phyloP scores from a whole-genome alignment of 2,329 filamentous ascomycete species.

The Calcarisporium arbuscula region DNA sequence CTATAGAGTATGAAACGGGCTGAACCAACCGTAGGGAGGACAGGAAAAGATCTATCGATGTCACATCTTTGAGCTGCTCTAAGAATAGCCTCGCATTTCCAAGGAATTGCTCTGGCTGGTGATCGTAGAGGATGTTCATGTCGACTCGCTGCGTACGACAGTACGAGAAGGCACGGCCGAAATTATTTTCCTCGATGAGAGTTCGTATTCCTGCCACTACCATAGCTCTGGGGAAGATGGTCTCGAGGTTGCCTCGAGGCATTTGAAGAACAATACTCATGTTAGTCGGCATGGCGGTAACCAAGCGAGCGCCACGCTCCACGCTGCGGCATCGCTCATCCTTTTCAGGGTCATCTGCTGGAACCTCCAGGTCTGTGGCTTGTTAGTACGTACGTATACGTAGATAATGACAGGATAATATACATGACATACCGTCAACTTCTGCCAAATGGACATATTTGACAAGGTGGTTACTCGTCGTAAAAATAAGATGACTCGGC shows the following conservation, averaged over 20 bases:
- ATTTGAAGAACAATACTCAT: slow-evolving; percentile 88
- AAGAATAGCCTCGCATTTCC: slow-evolving; percentile 69
- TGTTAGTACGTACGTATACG: slow-evolving; percentile 13
- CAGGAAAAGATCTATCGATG: slow-evolving; percentile 85
- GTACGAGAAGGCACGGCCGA: slow-evolving; percentile 75
- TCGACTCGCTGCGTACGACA: slow-evolving; percentile 93
- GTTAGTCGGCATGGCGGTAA: slow-evolving; percentile 82
- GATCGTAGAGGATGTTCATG: slow-evolving; percentile 95
- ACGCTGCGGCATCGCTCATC: slow-evolving; percentile 91
- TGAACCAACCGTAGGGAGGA: slow-evolving; percentile 66
- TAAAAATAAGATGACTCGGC: slow-evolving; percentile 77
- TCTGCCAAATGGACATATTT: slow-evolving; percentile 84
- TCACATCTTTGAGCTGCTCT: slow-evolving; percentile 72
- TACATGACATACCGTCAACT: slow-evolving; percentile 49
- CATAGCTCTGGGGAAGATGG: slow-evolving; percentile 86
- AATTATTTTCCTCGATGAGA: slow-evolving; percentile 74
- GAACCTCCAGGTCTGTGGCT: slow-evolving; percentile 67
- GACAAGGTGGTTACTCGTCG: slow-evolving; percentile 83
- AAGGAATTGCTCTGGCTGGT: slow-evolving; percentile 82
- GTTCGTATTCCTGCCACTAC: slow-evolving; percentile 84
- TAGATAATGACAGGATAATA: neutral
- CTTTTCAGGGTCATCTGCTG: slow-evolving; percentile 79
- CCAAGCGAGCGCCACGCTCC: slow-evolving; percentile 78
- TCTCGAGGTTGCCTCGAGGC: slow-evolving; percentile 93
- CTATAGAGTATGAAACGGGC: neutral